These are phyloP conservation scores for Phylloporus arenicola DNA, from an alignment of 768 basidiomycete genomes.

Conservation along the genomic window DNA sequence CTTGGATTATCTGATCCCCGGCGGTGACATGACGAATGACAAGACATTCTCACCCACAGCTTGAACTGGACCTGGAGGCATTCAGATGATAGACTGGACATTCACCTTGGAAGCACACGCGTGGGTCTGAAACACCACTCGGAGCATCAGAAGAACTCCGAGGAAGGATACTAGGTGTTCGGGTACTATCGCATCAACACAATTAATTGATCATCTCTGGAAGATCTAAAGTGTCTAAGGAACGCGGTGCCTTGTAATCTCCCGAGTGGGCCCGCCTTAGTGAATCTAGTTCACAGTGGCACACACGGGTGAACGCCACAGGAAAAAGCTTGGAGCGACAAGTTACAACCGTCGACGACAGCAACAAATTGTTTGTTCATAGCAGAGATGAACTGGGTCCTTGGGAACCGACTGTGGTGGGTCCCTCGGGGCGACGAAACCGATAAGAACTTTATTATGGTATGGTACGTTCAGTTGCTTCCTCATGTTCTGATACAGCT, in stretches of 20 bases:
- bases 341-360: too few relatives aligned
- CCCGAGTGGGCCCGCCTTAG: too few relatives aligned
- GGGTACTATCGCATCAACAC: not conserved
- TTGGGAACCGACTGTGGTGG: not conserved
- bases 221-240: not conserved
- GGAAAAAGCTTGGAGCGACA: too few relatives aligned
- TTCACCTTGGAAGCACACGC: not conserved
- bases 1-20: not conserved
- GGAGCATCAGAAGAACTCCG: too few relatives aligned
- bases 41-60: too few relatives aligned
- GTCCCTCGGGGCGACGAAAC: not conserved
- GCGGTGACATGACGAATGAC: not conserved
- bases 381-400: too few relatives aligned
- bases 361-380: too few relatives aligned
- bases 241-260: too few relatives aligned
- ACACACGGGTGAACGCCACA: too few relatives aligned
- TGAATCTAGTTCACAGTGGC: too few relatives aligned
- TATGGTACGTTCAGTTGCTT: not conserved
- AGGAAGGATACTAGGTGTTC: not conserved
- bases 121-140: not conserved
- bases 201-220: not conserved
- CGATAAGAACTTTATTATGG: not conserved
- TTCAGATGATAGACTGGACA: not conserved
- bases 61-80: not conserved
- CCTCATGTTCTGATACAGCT: too few relatives aligned